A percentile compares a stretch with the other conserved stretches of the same genome.
Evolutionary conservation across 495 filamentous ascomycete genomes (phyloP).

Genomic region (Astrocystis sublimbata): DNA sequence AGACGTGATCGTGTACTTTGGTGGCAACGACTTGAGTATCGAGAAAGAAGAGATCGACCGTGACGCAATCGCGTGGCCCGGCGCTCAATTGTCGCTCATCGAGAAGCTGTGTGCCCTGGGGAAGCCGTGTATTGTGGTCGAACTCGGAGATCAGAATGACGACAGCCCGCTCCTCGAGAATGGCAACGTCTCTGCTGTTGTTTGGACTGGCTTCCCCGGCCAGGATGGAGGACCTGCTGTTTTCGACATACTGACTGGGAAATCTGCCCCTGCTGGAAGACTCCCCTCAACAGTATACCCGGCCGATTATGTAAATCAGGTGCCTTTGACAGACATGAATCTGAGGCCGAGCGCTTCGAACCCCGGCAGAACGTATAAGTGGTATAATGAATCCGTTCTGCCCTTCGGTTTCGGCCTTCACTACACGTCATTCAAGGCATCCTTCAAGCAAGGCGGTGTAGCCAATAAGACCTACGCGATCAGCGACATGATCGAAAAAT

Average conservation of each 20-base stretch:
- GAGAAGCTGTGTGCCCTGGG: constrained; percentile 35
- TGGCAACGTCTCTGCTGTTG: constrained; percentile 52
- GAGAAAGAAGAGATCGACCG: constrained; percentile 45
- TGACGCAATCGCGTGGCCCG: constrained; percentile 45
- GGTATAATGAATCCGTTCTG: constrained; percentile 47
- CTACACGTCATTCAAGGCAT: constrained; percentile 51
- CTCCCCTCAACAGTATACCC: constrained; percentile 61
- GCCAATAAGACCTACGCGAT: constrained; percentile 28
- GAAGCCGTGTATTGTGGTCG: constrained; percentile 44
- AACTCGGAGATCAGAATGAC: constrained; percentile 56
- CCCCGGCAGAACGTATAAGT: constrained; percentile 51
- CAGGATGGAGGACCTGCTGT: constrained; percentile 58
- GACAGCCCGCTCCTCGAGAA: constrained; percentile 50
- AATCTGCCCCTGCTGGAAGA: constrained; percentile 56
- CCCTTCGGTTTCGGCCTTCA: constrained; percentile 56
- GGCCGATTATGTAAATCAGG: constrained; percentile 38
- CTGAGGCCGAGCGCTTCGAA: constrained; percentile 35
- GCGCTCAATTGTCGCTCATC: constrained; percentile 44
- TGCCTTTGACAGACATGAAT: constrained; percentile 46
- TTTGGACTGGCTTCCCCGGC: constrained; percentile 57
- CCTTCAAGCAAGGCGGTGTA: constrained; percentile 40
- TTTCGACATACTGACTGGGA: constrained; percentile 54
- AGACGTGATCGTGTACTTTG: constrained; percentile 49
- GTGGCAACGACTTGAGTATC: constrained; percentile 44
- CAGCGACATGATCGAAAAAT: constrained; percentile 31